Evolutionary conservation across 192 early-diverging fungal species (phyloP), one percentile per base, ranked within the genome.

Genomic region (Gryganskiella cystojenkinii): DNA sequence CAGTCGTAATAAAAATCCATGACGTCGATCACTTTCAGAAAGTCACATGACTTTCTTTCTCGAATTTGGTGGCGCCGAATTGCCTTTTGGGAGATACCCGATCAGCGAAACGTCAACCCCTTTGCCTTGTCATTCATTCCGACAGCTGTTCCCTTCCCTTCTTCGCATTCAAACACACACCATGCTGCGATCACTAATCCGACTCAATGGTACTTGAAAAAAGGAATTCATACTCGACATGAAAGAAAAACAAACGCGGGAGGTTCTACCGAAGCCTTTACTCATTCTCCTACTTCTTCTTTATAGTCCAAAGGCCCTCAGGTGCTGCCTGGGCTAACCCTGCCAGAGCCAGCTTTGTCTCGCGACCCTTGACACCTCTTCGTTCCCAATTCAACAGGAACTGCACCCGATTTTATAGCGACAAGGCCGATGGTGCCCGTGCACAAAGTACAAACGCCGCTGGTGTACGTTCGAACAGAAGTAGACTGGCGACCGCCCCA

Each of bases 381-480:
- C 45, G 22, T 47, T 3, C 30, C 11, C 42, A 11, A 4, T 24
- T n/a, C 22, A 17, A 15, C 30, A 27, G 34, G 30, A 64, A 47
- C 47, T 22, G 4, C 40, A 1, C 50, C 20, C 71, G 71, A 7
- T 54, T 31, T 20, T 78, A 64, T 27, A 64, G 65, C 31, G 60
- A 25, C 30, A 58, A 74, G 13, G 6, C 64, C 2, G 74, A 69
- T 10, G 74, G 74, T 37, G 74, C 66, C 31, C 65, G 74, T 51
- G 56, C 74, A 22, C 74, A 78, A 33, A 37, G 30, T 3, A 24
- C 61, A 14, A 78, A 65, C 40, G 60, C 66, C 19, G 65, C 74
- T 2, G 74, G 74, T 37, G 74, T 78, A 74, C 10, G 62, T 58
- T 34, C 11, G n/a, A n/a, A n/a, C n/a, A n/a, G n/a, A n/a, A n/a